A percentile compares a stretch with the other conserved stretches of the same genome.
These are phyloP conservation scores for Claviceps capensis DNA, from an alignment of 2,329 filamentous ascomycete species.

Conservation along the genomic window DNA sequence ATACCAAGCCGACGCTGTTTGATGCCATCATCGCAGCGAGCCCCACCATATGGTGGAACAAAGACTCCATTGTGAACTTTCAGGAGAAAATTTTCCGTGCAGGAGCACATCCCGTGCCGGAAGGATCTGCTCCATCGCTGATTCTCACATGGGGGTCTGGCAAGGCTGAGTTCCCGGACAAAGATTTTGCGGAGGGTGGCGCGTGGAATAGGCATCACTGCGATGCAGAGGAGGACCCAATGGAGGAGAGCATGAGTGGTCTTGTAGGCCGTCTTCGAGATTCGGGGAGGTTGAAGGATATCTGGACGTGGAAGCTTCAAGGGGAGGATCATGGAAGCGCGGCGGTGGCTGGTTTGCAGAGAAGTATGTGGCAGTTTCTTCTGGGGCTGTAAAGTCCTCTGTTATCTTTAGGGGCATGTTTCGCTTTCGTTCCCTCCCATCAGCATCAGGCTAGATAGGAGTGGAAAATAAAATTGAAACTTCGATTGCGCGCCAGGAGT, in stretches of 20 bases:
- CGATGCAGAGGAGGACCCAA: slow-evolving; percentile 10
- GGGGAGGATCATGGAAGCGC: slow-evolving; percentile 10
- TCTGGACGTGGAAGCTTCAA: slow-evolving; percentile 13
- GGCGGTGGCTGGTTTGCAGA: not conserved
- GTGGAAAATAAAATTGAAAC: too few species aligned
- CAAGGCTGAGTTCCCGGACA: slow-evolving; percentile 15
- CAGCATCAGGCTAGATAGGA: too few species aligned
- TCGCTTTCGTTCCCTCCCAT: too few species aligned
- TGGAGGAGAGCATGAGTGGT: slow-evolving; percentile 4
- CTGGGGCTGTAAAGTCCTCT: not conserved
- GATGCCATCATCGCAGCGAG: slow-evolving; percentile 31
- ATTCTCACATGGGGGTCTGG: slow-evolving; percentile 18
- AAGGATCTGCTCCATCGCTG: slow-evolving; percentile 14
- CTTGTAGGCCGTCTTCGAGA: slow-evolving; percentile 10
- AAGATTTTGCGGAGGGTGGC: slow-evolving; percentile 14
- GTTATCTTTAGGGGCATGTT: not conserved
- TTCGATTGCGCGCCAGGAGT: too few species aligned
- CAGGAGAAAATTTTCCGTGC: slow-evolving; percentile 14
- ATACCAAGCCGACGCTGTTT: slow-evolving; percentile 26
- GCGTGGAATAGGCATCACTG: slow-evolving; percentile 16
- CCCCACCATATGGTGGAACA: slow-evolving; percentile 34
- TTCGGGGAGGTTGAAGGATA: slow-evolving; percentile 8
- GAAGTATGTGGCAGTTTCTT: not conserved
- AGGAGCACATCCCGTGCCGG: slow-evolving; percentile 3
- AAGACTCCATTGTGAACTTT: slow-evolving; percentile 23